Evolutionary conservation across 78 protist species (phyloP).

Genomic region (Dictyostelium citrinum): DNA sequence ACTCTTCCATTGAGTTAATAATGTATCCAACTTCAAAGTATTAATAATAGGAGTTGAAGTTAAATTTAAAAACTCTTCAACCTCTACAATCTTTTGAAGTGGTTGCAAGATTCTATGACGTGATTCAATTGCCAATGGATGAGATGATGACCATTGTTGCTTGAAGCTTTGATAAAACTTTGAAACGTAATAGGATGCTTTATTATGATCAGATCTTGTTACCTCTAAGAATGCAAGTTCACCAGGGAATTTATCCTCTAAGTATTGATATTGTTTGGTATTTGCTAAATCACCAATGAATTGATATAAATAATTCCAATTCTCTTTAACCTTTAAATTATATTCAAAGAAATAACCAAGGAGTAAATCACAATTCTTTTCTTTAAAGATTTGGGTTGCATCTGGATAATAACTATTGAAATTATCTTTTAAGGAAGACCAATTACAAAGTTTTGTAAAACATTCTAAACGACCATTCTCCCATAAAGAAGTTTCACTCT

Average conservation of each 20-base stretch:
- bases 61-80: slow-evolving; percentile 74
- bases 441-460: slow-evolving; percentile 18
- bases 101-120: slow-evolving; percentile 65
- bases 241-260: slow-evolving; percentile 73
- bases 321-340: slow-evolving; percentile 70
- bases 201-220: slow-evolving; percentile 44
- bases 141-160: slow-evolving; percentile 77
- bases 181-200: slow-evolving; percentile 41
- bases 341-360: slow-evolving; percentile 31
- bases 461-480: slow-evolving; percentile 82
- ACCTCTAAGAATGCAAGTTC: slow-evolving; percentile 76
- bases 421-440: slow-evolving; percentile 50
- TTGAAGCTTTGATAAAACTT: slow-evolving; percentile 40
- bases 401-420: slow-evolving; percentile 13
- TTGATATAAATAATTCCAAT: slow-evolving; percentile 69
- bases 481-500: slow-evolving; percentile 63
- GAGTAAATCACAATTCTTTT: not conserved
- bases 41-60: not conserved
- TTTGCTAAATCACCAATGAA: slow-evolving; percentile 35
- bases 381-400: not conserved
- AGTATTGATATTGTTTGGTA: slow-evolving; percentile 1
- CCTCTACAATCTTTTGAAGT: slow-evolving; percentile 74
- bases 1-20: slow-evolving; percentile 48
- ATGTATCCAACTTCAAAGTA: not conserved
- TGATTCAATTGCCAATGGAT: slow-evolving; percentile 50